Conservation (phyloP, 2,329 filamentous ascomycete genomes). For the Aspergillus terreus region DNA sequence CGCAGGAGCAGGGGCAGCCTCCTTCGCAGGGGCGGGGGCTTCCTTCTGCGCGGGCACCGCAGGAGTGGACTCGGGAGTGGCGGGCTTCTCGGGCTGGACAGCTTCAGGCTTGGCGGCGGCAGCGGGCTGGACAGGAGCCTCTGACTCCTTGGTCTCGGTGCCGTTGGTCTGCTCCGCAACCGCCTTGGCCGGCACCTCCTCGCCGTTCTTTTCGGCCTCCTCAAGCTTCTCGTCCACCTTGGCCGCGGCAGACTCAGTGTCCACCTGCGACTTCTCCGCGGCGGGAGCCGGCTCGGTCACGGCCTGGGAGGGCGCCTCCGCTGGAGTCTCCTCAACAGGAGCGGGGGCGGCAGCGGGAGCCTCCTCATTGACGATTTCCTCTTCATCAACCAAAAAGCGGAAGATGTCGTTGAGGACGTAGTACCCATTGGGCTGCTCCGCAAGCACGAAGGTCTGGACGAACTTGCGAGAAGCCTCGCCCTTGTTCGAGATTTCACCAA, state of each 20-base stretch:
- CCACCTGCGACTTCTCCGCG: slow-evolving; percentile 27
- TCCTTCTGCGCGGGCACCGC: slow-evolving; percentile 45
- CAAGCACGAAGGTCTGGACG: slow-evolving; percentile 94
- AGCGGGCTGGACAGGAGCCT: slow-evolving; percentile 8
- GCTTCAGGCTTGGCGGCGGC: slow-evolving; percentile 25
- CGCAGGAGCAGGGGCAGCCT: background rate
- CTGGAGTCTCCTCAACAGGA: slow-evolving; percentile 37
- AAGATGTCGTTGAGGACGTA: slow-evolving; percentile 99
- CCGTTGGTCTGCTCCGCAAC: slow-evolving; percentile 35
- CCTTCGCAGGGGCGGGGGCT: slow-evolving; percentile 15
- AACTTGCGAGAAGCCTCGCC: slow-evolving; percentile 89
- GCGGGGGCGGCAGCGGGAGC: slow-evolving; percentile 39
- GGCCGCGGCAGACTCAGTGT: slow-evolving; percentile 43
- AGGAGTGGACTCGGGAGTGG: slow-evolving; percentile 58
- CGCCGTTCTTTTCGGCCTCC: slow-evolving; percentile 52
- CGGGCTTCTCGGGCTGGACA: slow-evolving; percentile 59
- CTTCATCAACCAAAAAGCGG: slow-evolving; percentile 82
- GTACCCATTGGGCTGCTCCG: slow-evolving; percentile 93
- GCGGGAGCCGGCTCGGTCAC: slow-evolving; percentile 29
- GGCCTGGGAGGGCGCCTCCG: slow-evolving; percentile 44
- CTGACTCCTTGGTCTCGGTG: slow-evolving; percentile 18
- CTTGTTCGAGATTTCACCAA: slow-evolving; percentile 96
- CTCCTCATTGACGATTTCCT: slow-evolving; percentile 50
- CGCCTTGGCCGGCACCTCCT: slow-evolving; percentile 30
- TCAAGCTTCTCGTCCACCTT: slow-evolving; percentile 74